Evolutionary conservation across 2,329 filamentous ascomycete genomes (phyloP), one percentile per base, ranked within the genome.

Genomic region (Ophiostoma triangulosporum): DNA sequence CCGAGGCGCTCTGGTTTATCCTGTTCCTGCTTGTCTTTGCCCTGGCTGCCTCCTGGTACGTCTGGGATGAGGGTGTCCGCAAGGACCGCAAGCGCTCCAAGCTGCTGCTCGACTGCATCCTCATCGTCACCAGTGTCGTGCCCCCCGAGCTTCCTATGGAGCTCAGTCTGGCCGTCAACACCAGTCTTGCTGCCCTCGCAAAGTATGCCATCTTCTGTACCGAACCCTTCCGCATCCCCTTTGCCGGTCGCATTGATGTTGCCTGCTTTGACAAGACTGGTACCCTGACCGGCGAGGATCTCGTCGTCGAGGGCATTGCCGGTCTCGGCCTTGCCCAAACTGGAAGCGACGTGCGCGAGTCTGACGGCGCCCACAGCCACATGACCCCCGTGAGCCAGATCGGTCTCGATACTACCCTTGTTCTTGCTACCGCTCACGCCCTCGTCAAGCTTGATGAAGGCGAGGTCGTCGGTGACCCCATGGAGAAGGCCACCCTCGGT

Each of bases 61-160:
- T 98, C 56, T 98, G 93, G 93, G 81, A 90, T 57, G 91, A 98
- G 69, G 94, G 93, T 72, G 91, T 98, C 53, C 78, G 80, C 65
- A 89, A 86, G 71, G 91, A 97, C 64, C 85, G 93, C 65, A 97
- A 98, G 74, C 84, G 93, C 59, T 97, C 91, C 48, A 98, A 98
- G 78, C 80, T 98, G 36, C 79, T 98, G 56, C 80, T 98, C 52
- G 94, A 98, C 71, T 98, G 94, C 66, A 88, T 98, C 69, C 83
- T 98, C 67, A 98, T 98, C 63, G 81, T 98, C 62, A 98, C 93
- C 38, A 96, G 89, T 65, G 93, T 98, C 56, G 93, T 98, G 1
- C 93, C 93, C n/a, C 93, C 93, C 1, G 93, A 98, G 70, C 74
- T 98, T 58, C 93, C 93, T 12, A 98, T 98, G 93, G 94, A 98